Evolutionary conservation across 83 land plant species (phyloP), one percentile per base, ranked within the genome.

Genomic region (Diphasiastrum complanatum): DNA sequence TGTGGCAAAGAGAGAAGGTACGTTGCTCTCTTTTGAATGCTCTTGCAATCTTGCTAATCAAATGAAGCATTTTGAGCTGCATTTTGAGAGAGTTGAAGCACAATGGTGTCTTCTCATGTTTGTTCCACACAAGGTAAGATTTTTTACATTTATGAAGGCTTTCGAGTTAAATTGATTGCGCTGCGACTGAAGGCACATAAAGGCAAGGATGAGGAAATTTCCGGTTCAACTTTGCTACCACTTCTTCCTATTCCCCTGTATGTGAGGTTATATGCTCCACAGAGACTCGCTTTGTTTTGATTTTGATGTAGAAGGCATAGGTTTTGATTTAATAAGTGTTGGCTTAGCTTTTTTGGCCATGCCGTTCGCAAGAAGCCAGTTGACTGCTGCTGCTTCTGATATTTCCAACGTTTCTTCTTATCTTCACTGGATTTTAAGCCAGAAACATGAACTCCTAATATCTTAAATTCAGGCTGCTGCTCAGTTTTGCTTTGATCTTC

Each of bases 311-410:
- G 5, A 45, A 0, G 69, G 61, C 5, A 78, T 24, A 16, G 61
- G 25, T 28, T 83, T 84, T 23, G 81, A 65, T 52, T 77, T 86
- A 61, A 81, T 68, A 29, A 75, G 14, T 0, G 78, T 51, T 23
- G 47, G 70, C 68, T 78, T 91, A 27, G 74, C 46, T 22, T 41
- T 60, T 56, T 78, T 84, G 19, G 63, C 75, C 84, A 87, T 87
- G 19, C 95, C 95, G 51, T 60, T 71, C n/a, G 97, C 83, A 64
- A 84, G 53, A 60, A 91, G 76, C 97, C 97, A 91, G 10, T 89
- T 24, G 86, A 80, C 48, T 83, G 83, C 56, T 79, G 84, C 53
- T 91, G 89, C 40, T 60, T 74, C 10, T 60, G 74, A 35, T 61
- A 77, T 35, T 76, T 80, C 93, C 93, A 84, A 3, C 61, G 38